Conservation (phyloP, 805 yeast genomes). For the Saccharomycopsis fibuligera region DNA sequence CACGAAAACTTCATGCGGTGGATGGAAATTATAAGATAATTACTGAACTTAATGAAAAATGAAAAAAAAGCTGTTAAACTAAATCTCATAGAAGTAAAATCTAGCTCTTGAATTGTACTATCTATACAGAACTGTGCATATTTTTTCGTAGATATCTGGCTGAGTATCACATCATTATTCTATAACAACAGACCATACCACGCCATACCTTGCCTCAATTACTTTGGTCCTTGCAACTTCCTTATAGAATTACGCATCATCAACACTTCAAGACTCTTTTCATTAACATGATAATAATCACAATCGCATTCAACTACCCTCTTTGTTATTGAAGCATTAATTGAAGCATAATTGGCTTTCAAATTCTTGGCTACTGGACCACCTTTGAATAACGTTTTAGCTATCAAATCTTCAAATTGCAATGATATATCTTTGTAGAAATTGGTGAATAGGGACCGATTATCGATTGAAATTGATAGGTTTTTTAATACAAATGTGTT, state of each 20-base stretch:
- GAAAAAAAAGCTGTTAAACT: too few species aligned
- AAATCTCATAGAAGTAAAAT: too few species aligned
- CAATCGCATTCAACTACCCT: constrained; percentile 21
- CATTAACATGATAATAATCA: constrained; percentile 1
- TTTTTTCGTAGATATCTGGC: too few species aligned
- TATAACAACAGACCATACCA: too few species aligned
- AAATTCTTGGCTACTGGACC: constrained; percentile 43
- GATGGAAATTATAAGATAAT: too few species aligned
- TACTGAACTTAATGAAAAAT: too few species aligned
- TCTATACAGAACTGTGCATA: too few species aligned
- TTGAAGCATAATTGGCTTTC: constrained; percentile 30
- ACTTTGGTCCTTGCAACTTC: too few species aligned
- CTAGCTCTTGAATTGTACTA: too few species aligned
- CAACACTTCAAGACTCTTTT: constrained; percentile 16
- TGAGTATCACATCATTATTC: too few species aligned
- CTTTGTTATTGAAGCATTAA: constrained; percentile 28
- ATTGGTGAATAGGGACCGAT: constrained; percentile 13
- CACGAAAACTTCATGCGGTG: too few species aligned
- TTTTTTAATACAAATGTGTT: constrained; percentile 12
- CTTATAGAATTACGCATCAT: constrained; percentile 19
- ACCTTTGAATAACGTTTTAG: constrained; percentile 39
- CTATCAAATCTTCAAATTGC: constrained; percentile 34
- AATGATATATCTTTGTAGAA: constrained; percentile 31
- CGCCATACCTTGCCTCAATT: too few species aligned
- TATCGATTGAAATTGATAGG: constrained; percentile 3